Conservation (phyloP, 768 basidiomycete genomes). For the Candolleomyces aberdarensis region DNA sequence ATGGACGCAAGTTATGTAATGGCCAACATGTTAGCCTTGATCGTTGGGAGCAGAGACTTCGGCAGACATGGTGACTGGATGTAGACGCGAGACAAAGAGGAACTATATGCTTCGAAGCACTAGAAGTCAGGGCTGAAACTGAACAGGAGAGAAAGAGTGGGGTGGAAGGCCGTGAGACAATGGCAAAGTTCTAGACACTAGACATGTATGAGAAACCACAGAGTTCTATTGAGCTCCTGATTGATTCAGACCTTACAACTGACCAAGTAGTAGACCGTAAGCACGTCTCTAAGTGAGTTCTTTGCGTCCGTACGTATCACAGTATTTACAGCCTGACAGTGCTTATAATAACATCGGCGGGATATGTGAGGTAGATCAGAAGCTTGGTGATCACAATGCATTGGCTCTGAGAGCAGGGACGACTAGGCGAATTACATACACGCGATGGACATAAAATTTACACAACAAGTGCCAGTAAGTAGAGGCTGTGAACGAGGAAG, state of each 20-base stretch:
- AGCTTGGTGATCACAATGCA: too few species aligned
- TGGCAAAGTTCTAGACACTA: too few species aligned
- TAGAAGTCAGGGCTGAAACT: too few species aligned
- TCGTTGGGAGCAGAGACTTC: conserved; percentile 27
- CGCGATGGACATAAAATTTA: too few species aligned
- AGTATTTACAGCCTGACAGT: neutral
- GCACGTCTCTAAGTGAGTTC: neutral
- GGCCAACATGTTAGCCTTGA: too few species aligned
- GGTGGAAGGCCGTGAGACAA: neutral
- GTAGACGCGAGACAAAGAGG: too few species aligned
- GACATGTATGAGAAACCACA: neutral
- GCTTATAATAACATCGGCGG: neutral
- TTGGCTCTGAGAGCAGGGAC: too few species aligned
- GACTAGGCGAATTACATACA: too few species aligned
- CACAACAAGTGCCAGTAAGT: too few species aligned
- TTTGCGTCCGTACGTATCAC: neutral
- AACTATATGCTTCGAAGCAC: too few species aligned
- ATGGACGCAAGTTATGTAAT: too few species aligned
- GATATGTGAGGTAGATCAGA: neutral
- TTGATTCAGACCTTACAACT: conserved; percentile 4
- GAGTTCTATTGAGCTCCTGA: neutral
- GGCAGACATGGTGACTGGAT: neutral
- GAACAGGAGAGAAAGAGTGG: neutral
- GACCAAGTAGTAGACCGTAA: neutral
- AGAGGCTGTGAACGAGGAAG: too few species aligned